Evolutionary conservation across 1,284 basidiomycete genomes (phyloP), one percentile per base, ranked within the genome.

Genomic region (Cryptococcus sp.): DNA sequence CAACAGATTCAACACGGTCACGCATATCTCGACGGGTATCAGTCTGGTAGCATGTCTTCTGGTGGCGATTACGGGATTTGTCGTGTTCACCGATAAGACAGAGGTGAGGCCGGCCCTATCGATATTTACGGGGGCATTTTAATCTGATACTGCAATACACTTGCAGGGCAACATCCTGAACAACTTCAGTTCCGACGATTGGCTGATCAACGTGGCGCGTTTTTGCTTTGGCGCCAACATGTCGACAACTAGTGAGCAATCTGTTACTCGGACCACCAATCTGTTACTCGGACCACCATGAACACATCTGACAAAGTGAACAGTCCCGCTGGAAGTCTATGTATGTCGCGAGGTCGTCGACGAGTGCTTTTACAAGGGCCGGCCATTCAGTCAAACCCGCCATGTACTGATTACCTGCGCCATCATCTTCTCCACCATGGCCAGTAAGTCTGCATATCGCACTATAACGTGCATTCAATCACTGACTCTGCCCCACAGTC

Each of bases 191-290:
- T 77, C 80, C 48, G 80, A 83, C 65, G 89, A 94, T 72, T 84
- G 86, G 24, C 68, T 95, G 55, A 93, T 95, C 77, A 95, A 98
- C 72, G 82, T 98, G 53, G 95, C 95, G 6, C 84, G 94, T 21
- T 91, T 97, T 67, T 92, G 89, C 69, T 98, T 98, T 69, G 95
- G 95, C 4, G 77, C 95, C 59, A 98, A 98, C 78, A 98, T 98
- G 95, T 95, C 96, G 68, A 96, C 94, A 1, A 98, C 95, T 0
- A 71, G 66, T 68, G 43, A 50, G 64, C 53, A 8, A 12, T 2
- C n/a, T 1, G 15, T 20, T 42, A 6, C 28, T 38, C 7, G 21
- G 36, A 1, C n/a, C n/a, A n/a, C n/a, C 53, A 8, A 12, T 2
- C n/a, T 1, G 15, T 20, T 42, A 6, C 28, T 38, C 7, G 21